Base-by-base conservation (phyloP, 345 rosid species). In the Tarenaya hassleriana region DNA sequence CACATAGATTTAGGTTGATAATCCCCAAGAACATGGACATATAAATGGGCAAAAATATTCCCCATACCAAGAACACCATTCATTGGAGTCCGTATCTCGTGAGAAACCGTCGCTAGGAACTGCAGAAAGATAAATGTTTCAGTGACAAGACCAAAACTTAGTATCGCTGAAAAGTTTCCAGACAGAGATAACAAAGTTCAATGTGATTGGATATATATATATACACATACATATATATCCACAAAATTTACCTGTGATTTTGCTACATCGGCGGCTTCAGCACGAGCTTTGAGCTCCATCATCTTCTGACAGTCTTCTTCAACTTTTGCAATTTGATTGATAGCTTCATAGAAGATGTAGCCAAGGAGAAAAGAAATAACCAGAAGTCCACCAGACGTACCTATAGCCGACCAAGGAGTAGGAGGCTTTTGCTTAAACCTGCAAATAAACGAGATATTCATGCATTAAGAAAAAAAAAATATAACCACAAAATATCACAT, bases 241-340 rank as follows among this genome's bases (percentile, higher is more conserved):
- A 18, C 5, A 35, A 21, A 37, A 24, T 1, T 54, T 8, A 66
- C 11, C 8, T 37, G 11, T 10, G n/a, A 84, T 73, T 91, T 91
- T 53, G 98, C 98, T 62, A 91, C 80, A 48, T 91, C 98, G 32
- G 98, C 98, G 34, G 98, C 98, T 67, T 91, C 98, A 55, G 98
- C 96, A 40, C 88, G 96, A 70, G 72, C 81, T 68, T 87, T 88
- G 43, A 88, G 90, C 69, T 73, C 77, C 78, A 51, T 76, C 96
- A 91, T 88, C 74, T 79, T 29, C 46, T 50, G 83, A 61, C 51
- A 82, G 54, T 84, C 92, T 50, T 79, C 77, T 58, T 91, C 98
- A 44, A 84, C 96, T 70, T 76, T 70, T 16, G 77, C 77, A 49
- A 91, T 91, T 49, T 82, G 77, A 60, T 41, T 76, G 41, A 88